Base-by-base conservation (phyloP, 1,139 yeast genomes). In the Yamadazyma aaseri region DNA sequence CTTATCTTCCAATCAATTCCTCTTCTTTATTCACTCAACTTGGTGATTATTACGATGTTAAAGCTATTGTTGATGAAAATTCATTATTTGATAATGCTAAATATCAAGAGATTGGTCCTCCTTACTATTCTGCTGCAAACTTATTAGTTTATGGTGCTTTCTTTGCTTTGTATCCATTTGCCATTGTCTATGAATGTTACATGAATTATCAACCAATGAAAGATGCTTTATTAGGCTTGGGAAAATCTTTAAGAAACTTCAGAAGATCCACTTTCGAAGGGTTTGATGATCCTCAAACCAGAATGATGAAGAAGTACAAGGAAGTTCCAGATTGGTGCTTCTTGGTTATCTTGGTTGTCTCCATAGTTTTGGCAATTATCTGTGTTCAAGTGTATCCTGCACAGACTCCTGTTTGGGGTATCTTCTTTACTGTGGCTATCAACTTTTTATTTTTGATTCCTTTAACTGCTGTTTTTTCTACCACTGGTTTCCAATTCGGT, bases 271-370 rank as follows among this genome's bases (percentile, higher is more conserved):
- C 67, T 31, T 56, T 72, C 33, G 56, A 73, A 24, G 70, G 67
- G 28, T 79, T 78, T 20, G 65, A 65, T 14, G 84, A 79, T 44
- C 73, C 81, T 0, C 81, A 77, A 42, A 69, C 76, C 31, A 59
- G 65, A 35, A 70, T 76, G 73, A 76, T 77, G 79, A 44, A 63
- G 13, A 55, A 56, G 18, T 76, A 77, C 50, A 65, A 63, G 26
- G 86, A 79, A 46, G 84, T 77, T 8, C 85, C 85, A 10, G 80
- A 77, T 38, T 73, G 74, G 73, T 76, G 77, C 69, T 79, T 72
- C 47, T 43, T 74, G 17, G 38, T 58, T 5, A 63, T 79, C 11
- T 54, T 79, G 33, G 41, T 72, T 6, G 41, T 70, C 13, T 65
- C 83, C 2, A 49, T 77, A 3, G 65, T 60, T 3, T 57, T 76